Evolutionary conservation across 2,329 filamentous ascomycete genomes (phyloP).

Genomic region (Tolypocladium nubicola): DNA sequence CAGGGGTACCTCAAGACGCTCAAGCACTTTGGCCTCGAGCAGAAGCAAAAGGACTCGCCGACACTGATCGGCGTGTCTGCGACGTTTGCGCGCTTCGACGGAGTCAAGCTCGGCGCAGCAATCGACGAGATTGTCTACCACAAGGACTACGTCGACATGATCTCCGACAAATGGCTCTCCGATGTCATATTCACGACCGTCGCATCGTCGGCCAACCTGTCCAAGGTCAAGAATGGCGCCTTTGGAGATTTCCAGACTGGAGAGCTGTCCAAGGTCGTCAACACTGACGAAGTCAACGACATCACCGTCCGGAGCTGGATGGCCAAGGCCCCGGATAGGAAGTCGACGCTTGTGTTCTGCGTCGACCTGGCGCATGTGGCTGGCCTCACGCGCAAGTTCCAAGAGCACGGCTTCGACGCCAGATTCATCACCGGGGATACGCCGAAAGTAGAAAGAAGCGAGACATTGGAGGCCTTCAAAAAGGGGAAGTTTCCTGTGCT

Average conservation of each 20-base stretch:
- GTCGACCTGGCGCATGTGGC: conserved; percentile 79
- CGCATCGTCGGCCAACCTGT: conserved; percentile 69
- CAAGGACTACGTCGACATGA: conserved; percentile 58
- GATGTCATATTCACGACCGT: conserved; percentile 94
- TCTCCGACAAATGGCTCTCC: conserved; percentile 83
- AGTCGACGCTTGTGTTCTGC: conserved; percentile 88
- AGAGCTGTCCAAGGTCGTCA: conserved; percentile 74
- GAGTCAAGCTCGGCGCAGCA: conserved; percentile 67
- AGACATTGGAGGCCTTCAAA: conserved; percentile 67
- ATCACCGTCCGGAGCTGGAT: conserved; percentile 82
- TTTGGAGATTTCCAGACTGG: conserved; percentile 68
- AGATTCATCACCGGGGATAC: conserved; percentile 81
- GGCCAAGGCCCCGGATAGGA: conserved; percentile 59
- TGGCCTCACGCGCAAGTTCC: conserved; percentile 65
- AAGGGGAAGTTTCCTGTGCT: conserved; percentile 72
- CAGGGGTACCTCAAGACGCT: conserved; percentile 66
- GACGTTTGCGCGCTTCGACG: conserved; percentile 68
- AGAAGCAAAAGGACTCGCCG: conserved; percentile 34
- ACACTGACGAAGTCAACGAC: conserved; percentile 71
- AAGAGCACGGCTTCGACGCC: conserved; percentile 69
- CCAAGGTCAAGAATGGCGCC: conserved; percentile 48
- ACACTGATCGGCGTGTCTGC: conserved; percentile 85
- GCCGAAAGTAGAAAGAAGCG: conserved; percentile 52
- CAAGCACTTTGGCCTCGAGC: conserved; percentile 64
- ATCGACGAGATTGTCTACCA: conserved; percentile 97